These are phyloP conservation scores for Sclerotinia glacialis DNA, from an alignment of 2,329 filamentous ascomycete genomes.

Conservation along the genomic window DNA sequence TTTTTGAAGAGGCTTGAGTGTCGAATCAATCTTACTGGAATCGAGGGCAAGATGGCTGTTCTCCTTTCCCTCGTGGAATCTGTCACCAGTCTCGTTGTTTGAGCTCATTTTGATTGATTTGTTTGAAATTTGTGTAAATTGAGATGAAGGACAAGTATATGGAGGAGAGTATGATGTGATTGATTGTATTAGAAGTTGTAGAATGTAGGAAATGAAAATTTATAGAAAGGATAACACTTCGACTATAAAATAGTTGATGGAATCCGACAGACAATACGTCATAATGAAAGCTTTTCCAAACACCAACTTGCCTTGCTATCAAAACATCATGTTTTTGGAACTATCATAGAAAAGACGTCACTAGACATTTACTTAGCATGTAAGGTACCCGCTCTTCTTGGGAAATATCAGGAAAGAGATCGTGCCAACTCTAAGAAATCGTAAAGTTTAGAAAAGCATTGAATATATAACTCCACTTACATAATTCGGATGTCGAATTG, in stretches of 20 bases:
- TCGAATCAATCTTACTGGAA: conserved; percentile 56
- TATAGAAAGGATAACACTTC: not conserved
- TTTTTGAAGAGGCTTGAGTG: not conserved
- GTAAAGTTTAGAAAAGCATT: not conserved
- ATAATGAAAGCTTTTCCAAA: conserved; percentile 12
- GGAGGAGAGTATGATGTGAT: not conserved
- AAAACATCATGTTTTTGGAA: conserved; percentile 1
- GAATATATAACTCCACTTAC: conserved; percentile 5
- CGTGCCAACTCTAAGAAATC: conserved; percentile 3
- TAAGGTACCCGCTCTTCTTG: conserved; percentile 16
- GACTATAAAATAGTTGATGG: conserved; percentile 14
- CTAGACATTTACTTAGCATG: conserved; percentile 6
- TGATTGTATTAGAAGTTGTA: not conserved
- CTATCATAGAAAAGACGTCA: conserved; percentile 16
- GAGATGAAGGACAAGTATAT: not conserved
- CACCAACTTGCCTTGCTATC: conserved; percentile 15
- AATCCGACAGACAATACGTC: conserved; percentile 6
- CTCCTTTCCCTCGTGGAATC: conserved; percentile 69
- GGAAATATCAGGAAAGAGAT: not conserved
- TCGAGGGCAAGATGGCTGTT: conserved; percentile 68
- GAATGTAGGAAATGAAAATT: not conserved
- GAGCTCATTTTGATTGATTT: conserved; percentile 29
- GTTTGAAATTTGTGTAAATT: not conserved
- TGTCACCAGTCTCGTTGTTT: conserved; percentile 69
- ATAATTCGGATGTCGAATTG: not conserved